phyloP scores from a whole-genome alignment of 1,139 yeast species.

The Scheffersomyces lignicola region DNA sequence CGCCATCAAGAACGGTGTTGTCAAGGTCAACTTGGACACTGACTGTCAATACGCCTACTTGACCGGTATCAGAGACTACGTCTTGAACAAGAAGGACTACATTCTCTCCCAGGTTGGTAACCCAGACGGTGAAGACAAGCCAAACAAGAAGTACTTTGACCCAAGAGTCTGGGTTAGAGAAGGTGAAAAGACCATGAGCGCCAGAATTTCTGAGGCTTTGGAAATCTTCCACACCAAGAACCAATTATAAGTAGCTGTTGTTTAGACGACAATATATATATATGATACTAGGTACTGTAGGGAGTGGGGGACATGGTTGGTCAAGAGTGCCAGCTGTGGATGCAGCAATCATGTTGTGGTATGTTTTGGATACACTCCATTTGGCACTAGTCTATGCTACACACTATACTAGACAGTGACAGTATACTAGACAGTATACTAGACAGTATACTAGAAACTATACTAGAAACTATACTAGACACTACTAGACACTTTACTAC shows the following conservation, averaged over 20 bases:
- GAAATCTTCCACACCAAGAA: conserved; percentile 79
- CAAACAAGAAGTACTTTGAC: conserved; percentile 98
- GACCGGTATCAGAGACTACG: conserved; percentile 95
- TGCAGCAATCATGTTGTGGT: too few species aligned
- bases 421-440: too few species aligned
- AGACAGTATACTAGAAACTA: too few species aligned
- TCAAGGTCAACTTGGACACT: conserved; percentile 98
- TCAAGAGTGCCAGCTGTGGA: too few species aligned
- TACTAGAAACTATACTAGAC: too few species aligned
- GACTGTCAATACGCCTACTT: conserved; percentile 99
- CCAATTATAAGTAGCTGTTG: conserved; percentile 57
- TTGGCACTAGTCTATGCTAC: too few species aligned
- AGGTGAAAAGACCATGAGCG: conserved; percentile 98
- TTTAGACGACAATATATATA: too few species aligned
- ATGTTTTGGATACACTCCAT: too few species aligned
- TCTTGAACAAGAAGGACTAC: conserved; percentile 95
- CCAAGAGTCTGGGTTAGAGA: conserved; percentile 99
- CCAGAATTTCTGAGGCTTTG: conserved; percentile 82
- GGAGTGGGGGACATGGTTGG: too few species aligned
- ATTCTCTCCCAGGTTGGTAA: conserved; percentile 86
- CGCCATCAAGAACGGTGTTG: conserved; percentile 92
- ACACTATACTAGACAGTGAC: too few species aligned
- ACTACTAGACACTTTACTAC: too few species aligned
- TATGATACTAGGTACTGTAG: too few species aligned
- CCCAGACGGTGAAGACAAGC: conserved; percentile 99